Conservation (phyloP, 306 rosid species). For the Medicago arabica region DNA sequence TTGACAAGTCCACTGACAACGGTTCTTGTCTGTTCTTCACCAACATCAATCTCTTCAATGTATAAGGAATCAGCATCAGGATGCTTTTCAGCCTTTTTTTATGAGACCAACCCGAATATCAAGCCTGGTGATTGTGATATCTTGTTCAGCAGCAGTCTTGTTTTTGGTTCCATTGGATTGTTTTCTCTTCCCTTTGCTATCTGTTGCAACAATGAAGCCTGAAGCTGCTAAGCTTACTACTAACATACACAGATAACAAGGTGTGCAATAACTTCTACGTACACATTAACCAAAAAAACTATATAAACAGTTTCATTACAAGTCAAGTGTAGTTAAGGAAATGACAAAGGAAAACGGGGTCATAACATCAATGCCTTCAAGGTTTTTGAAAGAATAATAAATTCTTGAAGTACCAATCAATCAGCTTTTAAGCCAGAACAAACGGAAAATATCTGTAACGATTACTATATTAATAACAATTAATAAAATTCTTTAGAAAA, state of each 20-base stretch:
- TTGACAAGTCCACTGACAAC: constrained; percentile 96
- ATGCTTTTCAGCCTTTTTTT: constrained; percentile 72
- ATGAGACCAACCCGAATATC: constrained; percentile 90
- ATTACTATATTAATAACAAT: not conserved
- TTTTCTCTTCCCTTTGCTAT: constrained; percentile 67
- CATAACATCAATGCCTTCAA: not conserved
- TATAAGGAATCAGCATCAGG: constrained; percentile 92
- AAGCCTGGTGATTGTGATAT: constrained; percentile 71
- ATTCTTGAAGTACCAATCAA: not conserved
- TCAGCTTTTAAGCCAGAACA: not conserved
- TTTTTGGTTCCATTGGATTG: constrained; percentile 55
- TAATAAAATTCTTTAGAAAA: not conserved
- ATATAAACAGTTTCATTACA: not conserved
- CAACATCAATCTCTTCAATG: constrained; percentile 89
- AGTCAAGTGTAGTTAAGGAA: not conserved
- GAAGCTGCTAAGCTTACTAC: constrained; percentile 15
- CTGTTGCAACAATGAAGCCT: constrained; percentile 48
- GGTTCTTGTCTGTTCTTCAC: constrained; percentile 77
- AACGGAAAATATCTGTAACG: not conserved
- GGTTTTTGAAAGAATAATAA: not conserved
- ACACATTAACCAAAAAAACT: not conserved
- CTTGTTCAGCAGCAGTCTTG: constrained; percentile 56
- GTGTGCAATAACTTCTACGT: not conserved
- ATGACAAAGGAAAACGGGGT: constrained; percentile 20
- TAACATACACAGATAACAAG: constrained; percentile 11